These are phyloP conservation scores for Aspergillus haitiensis DNA, from an alignment of 495 filamentous ascomycete genomes.

Conservation along the genomic window DNA sequence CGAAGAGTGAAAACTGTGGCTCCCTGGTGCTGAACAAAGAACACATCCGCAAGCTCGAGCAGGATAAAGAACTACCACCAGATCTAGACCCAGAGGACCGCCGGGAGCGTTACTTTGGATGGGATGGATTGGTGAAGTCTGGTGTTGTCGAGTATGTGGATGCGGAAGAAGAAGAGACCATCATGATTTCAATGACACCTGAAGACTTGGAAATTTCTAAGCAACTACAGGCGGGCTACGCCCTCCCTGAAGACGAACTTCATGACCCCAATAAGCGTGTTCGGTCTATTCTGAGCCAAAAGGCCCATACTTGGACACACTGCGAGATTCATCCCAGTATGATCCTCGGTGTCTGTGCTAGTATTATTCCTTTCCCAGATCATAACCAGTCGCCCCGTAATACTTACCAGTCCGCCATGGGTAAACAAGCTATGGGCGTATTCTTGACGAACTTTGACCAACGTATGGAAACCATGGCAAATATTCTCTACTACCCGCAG, in stretches of 20 bases:
- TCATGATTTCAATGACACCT: constrained; percentile 99
- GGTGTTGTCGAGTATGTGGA: constrained; percentile 94
- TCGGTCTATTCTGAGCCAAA: constrained; percentile 77
- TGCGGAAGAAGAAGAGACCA: constrained; percentile 95
- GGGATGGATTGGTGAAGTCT: constrained; percentile 75
- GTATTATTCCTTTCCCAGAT: constrained; percentile 99
- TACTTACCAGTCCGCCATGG: constrained; percentile 99
- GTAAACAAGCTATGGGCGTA: constrained; percentile 99
- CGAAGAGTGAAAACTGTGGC: constrained; percentile 67
- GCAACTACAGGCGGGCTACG: constrained; percentile 65
- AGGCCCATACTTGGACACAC: constrained; percentile 88
- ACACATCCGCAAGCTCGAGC: constrained; percentile 67
- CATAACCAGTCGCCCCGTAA: constrained; percentile 99
- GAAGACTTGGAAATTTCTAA: constrained; percentile 80
- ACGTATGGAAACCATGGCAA: constrained; percentile 99
- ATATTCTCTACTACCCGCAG: constrained; percentile 98
- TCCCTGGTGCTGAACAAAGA: constrained; percentile 80
- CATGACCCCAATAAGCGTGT: constrained; percentile 74
- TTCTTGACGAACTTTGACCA: constrained; percentile 94
- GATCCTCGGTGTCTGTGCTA: constrained; percentile 96
- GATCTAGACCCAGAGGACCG: constrained; percentile 57
- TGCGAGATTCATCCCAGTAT: constrained; percentile 99
- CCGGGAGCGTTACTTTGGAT: constrained; percentile 72
- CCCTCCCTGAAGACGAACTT: constrained; percentile 57
- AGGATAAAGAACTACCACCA: constrained; percentile 61